These are phyloP conservation scores for Daedaleopsis nitida DNA, from an alignment of 768 basidiomycete genomes.

Conservation along the genomic window DNA sequence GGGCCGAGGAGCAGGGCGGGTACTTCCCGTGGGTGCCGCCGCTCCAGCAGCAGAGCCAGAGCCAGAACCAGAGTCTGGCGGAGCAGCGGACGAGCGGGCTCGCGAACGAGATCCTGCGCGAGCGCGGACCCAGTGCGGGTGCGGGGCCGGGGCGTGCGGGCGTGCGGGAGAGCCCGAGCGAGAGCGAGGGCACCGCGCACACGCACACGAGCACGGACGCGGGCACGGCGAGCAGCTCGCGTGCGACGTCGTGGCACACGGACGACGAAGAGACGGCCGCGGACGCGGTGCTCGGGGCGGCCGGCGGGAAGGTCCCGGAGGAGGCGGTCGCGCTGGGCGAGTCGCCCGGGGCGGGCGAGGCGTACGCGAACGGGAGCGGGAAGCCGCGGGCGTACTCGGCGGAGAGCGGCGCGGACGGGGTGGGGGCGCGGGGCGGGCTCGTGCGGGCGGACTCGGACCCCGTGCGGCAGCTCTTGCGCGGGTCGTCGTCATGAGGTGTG, in stretches of 20 bases:
- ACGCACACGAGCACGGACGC: background rate
- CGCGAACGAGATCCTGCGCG: slow-evolving; percentile 30
- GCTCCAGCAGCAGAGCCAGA: background rate
- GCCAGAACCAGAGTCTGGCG: background rate
- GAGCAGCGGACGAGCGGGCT: slow-evolving; percentile 27
- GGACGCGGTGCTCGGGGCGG: background rate
- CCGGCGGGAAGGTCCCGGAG: slow-evolving; percentile 1
- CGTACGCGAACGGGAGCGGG: slow-evolving; percentile 3
- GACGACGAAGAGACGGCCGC: slow-evolving; percentile 4
- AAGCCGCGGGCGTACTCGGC: slow-evolving; percentile 23
- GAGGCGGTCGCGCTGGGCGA: background rate
- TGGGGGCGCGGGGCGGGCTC: slow-evolving; percentile 7
- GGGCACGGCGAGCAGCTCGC: slow-evolving; percentile 18
- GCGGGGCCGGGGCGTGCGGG: slow-evolving; percentile 2
- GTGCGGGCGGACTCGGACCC: slow-evolving; percentile 24
- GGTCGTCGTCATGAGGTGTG: slow-evolving; percentile 1
- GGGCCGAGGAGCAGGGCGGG: slow-evolving; percentile 29
- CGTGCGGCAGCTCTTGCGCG: slow-evolving; percentile 8
- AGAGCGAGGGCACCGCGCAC: slow-evolving; percentile 9
- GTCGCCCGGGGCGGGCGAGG: background rate
- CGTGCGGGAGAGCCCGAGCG: slow-evolving; percentile 12
- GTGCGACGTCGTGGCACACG: slow-evolving; percentile 29
- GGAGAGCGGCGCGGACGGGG: slow-evolving; percentile 12
- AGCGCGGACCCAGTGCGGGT: slow-evolving; percentile 6
- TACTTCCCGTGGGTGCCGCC: slow-evolving; percentile 47